Base-by-base conservation (phyloP, 2,329 filamentous ascomycete species). In the Paecilomyces niveus region DNA sequence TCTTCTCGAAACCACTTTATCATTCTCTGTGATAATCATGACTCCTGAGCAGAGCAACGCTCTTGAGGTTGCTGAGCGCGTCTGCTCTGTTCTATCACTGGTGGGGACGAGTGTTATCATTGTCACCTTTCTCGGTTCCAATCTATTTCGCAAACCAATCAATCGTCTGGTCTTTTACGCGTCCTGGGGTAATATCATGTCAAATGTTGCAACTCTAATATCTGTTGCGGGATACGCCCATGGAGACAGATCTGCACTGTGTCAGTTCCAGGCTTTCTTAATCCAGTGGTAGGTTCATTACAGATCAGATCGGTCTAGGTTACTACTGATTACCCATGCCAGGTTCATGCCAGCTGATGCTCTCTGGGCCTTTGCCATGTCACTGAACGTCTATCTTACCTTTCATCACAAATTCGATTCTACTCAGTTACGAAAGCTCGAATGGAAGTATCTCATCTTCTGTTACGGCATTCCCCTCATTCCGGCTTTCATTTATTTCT, bases 141-240 rank as follows among this genome's bases (percentile, higher is more conserved):
- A 80, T 15, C 81, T 81, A 4, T 94, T 94, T 70, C 88, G 89
- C 67, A 93, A 92, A 68, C 89, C 90, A n/a, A 92, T 94, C 76
- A 94, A 94, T 68, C 82, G 90, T 18, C 80, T 95, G 0, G 86
- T 93, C 9, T 93, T 95, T 72, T 94, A 89, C 70, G 90, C 90
- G 6, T 89, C 88, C 0, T 88, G 90, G 68, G 90, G 90, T 8
- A 95, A 96, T 67, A 80, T 93, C 65, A 79, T 92, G 73, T 85
- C 84, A 61, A 93, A 91, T 70, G 81, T 90, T 18, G 89, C 86
- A 1, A 92, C 90, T 0, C 73, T 93, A 33, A 89, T 93, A 67
- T 86, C 88, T 0, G 81, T 83, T 35, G 79, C 81, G 0, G 89
- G 85, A 45, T 74, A 90, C 6, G 63, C 68, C 1, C 67, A 76